These are phyloP conservation scores for Cordyceps cateniannulata DNA, from an alignment of 2,329 filamentous ascomycete genomes.

Conservation along the genomic window DNA sequence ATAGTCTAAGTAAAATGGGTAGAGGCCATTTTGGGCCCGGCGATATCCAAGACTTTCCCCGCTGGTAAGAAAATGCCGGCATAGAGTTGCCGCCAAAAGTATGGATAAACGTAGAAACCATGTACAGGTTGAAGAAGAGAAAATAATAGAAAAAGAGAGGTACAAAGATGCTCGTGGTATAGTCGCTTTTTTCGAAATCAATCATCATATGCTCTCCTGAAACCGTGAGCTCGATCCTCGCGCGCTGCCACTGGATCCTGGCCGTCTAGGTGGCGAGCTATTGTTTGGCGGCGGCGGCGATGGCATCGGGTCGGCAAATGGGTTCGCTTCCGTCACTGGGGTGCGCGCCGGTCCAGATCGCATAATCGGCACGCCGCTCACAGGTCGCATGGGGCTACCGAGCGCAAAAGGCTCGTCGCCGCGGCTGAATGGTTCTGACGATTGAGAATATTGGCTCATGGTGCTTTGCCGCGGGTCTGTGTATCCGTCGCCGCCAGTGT, in stretches of 20 bases:
- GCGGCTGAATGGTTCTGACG: constrained; percentile 33
- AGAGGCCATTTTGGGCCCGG: not conserved
- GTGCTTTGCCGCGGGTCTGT: constrained; percentile 40
- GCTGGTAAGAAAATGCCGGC: not conserved
- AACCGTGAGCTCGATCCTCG: constrained; percentile 19
- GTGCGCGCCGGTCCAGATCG: constrained; percentile 60
- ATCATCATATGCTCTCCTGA: constrained; percentile 22
- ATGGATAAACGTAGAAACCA: not conserved
- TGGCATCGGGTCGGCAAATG: constrained; percentile 34
- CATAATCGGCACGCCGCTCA: constrained; percentile 54
- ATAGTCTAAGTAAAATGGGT: not conserved
- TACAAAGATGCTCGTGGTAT: constrained; percentile 7
- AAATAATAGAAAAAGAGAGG: not conserved
- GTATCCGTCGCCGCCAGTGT: constrained; percentile 58
- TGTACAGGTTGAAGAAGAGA: constrained; percentile 4
- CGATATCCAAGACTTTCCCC: not conserved
- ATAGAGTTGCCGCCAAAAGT: not conserved
- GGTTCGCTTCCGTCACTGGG: constrained; percentile 49
- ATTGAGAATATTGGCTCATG: constrained; percentile 45
- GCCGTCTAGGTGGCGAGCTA: constrained; percentile 18
- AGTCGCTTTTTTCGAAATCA: constrained; percentile 4
- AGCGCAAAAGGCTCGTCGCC: constrained; percentile 40
- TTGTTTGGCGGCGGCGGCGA: constrained; percentile 23
- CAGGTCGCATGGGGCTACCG: constrained; percentile 52
- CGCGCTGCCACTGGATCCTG: constrained; percentile 20